A percentile compares a stretch with the other conserved stretches of the same genome.
phyloP scores from a whole-genome alignment of 176 grass and related monocot genomes.

The Neostapfia colusana region DNA sequence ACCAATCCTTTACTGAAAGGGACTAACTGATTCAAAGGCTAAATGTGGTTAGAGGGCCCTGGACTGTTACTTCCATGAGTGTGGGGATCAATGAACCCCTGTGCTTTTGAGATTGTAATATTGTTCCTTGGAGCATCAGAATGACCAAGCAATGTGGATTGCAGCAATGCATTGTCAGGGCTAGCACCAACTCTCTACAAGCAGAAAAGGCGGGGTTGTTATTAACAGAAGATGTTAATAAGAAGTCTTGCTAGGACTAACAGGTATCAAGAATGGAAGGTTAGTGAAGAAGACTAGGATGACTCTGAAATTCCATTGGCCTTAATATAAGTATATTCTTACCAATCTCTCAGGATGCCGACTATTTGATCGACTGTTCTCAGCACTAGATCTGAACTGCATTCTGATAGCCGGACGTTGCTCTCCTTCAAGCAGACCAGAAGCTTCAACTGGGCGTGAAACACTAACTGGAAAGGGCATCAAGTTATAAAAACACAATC shows the following conservation, averaged over 20 bases:
- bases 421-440: conserved; percentile 42
- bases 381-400: conserved; percentile 51
- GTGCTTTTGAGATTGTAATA: conserved; percentile 17
- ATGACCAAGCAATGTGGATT: conserved; percentile 41
- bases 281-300: background rate
- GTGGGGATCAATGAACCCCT: conserved; percentile 1
- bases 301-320: conserved; percentile 6
- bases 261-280: background rate
- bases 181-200: conserved; percentile 46
- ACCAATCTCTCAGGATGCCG: conserved; percentile 46
- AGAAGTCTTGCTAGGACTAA: background rate
- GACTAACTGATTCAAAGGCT: conserved; percentile 39
- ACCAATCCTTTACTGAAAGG: conserved; percentile 32
- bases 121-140: conserved; percentile 35
- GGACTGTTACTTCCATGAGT: conserved; percentile 27
- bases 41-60: conserved; percentile 47
- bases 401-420: conserved; percentile 52
- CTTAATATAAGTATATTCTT: background rate
- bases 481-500: conserved; percentile 20
- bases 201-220: background rate
- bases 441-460: conserved; percentile 30
- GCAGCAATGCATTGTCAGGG: conserved; percentile 41
- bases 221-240: background rate
- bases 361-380: conserved; percentile 52
- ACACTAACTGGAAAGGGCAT: conserved; percentile 47